Evolutionary conservation across 1,284 basidiomycete genomes (phyloP), one percentile per base, ranked within the genome.

Genomic region (Mrakiaceae sp.): DNA sequence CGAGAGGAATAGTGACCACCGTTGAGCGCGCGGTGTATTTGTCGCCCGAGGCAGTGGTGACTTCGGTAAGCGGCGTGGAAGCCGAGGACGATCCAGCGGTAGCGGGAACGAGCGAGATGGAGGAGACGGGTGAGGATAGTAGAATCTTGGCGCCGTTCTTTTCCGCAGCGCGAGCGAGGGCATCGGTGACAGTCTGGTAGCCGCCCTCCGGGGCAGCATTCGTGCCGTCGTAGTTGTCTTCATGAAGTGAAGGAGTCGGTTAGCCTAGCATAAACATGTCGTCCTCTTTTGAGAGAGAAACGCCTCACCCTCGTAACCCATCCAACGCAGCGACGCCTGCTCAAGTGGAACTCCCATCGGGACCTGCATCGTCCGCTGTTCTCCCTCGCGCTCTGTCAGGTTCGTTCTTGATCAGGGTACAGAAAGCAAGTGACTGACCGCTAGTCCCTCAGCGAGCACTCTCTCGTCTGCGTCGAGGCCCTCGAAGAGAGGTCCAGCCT

Each of bases 131-230:
- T n/a, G 44, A 27, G 43, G 68, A 60, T 56, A 77, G 70, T 16
- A 71, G 63, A 43, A 81, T 69, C 40, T 75, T 69, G 1, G 74
- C 77, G 1, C 78, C 78, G 0, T 70, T 65, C 4, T 65, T 66
- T 47, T 71, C 69, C 46, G 76, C 72, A 12, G 76, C 73, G 3
- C 72, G 69, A 9, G 77, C 68, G 9, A 81, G 70, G 46, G 74
- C 72, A 68, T 77, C 71, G 8, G 71, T 55, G 58, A 77, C 69
- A 2, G 58, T 57, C 46, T 67, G 64, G 71, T 80, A 81, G 0
- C 80, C 80, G 5, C 79, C 79, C 55, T 74, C 74, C 9, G 80
- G 80, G 5, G 77, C 78, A 0, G 75, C 78, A 68, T 81, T 80
- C 3, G 79, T 79, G 0, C 80, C 80, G 16, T 73, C 74, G 63